Conservation (phyloP, 2,329 filamentous ascomycete genomes). For the Pseudogymnoascus sp. region DNA sequence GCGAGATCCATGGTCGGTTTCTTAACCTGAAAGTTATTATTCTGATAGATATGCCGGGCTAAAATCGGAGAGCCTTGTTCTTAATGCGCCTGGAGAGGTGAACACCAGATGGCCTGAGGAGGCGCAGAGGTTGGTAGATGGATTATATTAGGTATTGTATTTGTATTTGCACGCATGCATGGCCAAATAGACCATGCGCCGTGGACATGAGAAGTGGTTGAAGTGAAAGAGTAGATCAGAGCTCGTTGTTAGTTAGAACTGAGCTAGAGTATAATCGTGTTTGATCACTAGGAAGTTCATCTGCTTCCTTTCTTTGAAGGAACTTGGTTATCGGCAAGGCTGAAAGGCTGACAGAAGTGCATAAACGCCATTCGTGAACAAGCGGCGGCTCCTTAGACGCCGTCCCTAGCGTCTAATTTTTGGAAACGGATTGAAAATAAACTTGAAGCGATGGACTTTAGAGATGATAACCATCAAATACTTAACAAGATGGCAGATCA, state of each 20-base stretch:
- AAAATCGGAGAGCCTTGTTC: background rate
- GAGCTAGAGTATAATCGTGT: background rate
- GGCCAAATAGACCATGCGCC: background rate
- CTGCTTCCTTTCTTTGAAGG: background rate
- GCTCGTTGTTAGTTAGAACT: background rate
- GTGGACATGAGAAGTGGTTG: background rate
- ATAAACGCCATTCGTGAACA: conserved; percentile 2
- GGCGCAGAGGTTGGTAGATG: background rate
- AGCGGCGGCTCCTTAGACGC: background rate
- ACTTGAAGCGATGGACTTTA: background rate
- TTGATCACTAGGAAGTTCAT: background rate
- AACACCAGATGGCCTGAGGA: background rate
- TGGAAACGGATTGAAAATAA: conserved; percentile 3
- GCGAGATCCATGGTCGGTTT: conserved; percentile 50
- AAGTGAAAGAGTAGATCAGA: background rate
- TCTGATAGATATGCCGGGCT: background rate
- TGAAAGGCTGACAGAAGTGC: background rate
- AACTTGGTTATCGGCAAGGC: conserved; percentile 4
- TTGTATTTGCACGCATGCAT: background rate
- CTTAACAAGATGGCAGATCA: background rate
- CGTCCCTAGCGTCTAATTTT: conserved; percentile 3
- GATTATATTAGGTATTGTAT: background rate
- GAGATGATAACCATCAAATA: background rate
- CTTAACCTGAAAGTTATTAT: background rate
- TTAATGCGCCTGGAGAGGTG: background rate